phyloP scores from a whole-genome alignment of 225 moss, liverwort and hornwort species.

The Asterella californica region DNA sequence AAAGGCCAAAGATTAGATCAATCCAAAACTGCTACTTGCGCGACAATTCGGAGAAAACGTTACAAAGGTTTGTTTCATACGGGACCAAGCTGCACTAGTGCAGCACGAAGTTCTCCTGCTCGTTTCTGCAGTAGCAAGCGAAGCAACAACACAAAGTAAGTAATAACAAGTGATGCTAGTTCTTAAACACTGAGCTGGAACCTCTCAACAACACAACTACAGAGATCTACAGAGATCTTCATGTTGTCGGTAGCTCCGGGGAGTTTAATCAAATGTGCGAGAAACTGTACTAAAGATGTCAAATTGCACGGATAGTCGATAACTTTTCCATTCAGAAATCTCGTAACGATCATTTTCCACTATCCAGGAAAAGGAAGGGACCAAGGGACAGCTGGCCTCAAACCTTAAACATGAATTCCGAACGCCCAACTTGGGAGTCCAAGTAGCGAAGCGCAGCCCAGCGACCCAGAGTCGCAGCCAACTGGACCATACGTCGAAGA shows the following conservation, averaged over 20 bases:
- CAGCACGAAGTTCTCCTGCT: constrained; percentile 65
- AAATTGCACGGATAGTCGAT: neutral
- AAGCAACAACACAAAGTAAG: neutral
- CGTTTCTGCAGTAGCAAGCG: constrained; percentile 52
- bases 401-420: constrained; percentile 69
- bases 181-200: neutral
- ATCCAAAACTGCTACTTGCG: neutral
- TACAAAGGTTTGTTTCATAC: constrained; percentile 34
- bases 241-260: neutral
- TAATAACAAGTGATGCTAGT: neutral
- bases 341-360: neutral
- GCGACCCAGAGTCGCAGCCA: constrained; percentile 71
- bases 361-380: neutral
- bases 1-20: neutral
- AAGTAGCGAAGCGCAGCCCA: constrained; percentile 71
- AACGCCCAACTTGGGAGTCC: constrained; percentile 61
- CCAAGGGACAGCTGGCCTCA: neutral
- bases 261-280: neutral
- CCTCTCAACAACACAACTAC: neutral
- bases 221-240: neutral
- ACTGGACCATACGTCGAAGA: constrained; percentile 60
- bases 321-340: too few species aligned
- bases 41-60: neutral
- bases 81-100: constrained; percentile 83
- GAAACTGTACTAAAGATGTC: too few species aligned